phyloP scores from a whole-genome alignment of 345 rosid species.

The Aethionema arabicum region DNA sequence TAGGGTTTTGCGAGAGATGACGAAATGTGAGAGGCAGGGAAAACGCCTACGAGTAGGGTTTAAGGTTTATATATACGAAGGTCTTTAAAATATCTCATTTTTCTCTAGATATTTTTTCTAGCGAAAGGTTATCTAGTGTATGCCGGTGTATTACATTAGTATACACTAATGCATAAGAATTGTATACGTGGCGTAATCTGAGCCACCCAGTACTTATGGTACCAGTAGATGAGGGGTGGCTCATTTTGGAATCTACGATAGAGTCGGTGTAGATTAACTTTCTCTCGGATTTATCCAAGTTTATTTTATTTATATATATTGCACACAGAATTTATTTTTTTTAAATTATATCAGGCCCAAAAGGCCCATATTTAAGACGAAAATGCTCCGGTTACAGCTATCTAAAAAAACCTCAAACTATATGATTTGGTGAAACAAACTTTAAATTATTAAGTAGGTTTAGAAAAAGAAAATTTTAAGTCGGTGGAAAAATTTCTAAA shows the following conservation, averaged over 20 bases:
- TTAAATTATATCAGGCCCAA: no score
- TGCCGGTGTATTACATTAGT: background rate
- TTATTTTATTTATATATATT: no score
- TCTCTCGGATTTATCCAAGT: constrained; percentile 19
- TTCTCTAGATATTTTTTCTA: background rate
- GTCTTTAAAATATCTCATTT: constrained; percentile 20
- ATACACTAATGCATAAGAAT: background rate
- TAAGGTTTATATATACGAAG: constrained; percentile 28
- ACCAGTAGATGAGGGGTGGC: background rate
- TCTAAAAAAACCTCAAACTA: no score
- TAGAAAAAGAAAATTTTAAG: no score
- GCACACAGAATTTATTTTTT: no score
- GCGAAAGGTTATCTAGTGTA: background rate
- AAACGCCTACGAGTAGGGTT: constrained; percentile 32
- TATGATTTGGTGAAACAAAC: no score
- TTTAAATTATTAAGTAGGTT: no score
- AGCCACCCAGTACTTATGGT: background rate
- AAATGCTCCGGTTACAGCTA: no score
- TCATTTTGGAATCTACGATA: background rate
- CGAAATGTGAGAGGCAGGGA: constrained; percentile 27
- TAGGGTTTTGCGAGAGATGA: constrained; percentile 26
- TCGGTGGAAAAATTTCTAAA: no score
- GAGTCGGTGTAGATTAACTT: background rate
- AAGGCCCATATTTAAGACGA: no score
- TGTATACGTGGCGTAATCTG: background rate